These are phyloP conservation scores for Sicyos edulis DNA, from an alignment of 306 rosid species.

Conservation along the genomic window DNA sequence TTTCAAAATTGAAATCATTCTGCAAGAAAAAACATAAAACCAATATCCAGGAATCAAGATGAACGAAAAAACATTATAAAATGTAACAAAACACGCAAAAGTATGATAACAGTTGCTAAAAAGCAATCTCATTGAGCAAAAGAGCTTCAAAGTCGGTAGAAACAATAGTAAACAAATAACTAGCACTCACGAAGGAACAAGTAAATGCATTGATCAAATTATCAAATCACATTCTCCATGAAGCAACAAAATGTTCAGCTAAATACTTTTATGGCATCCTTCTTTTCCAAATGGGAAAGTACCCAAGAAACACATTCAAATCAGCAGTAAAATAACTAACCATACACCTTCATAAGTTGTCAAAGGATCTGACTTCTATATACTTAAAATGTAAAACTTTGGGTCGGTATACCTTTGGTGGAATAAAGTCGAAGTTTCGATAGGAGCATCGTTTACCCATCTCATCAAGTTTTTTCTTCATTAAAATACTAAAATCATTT, in stretches of 20 bases:
- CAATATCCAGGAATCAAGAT: conserved; percentile 2
- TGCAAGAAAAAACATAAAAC: conserved; percentile 31
- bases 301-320: not conserved
- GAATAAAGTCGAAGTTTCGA: conserved; percentile 72
- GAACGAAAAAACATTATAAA: not conserved
- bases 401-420: conserved; percentile 53
- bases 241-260: not conserved
- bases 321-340: not conserved
- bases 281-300: not conserved
- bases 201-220: not conserved
- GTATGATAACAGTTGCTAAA: not conserved
- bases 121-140: conserved; percentile 5
- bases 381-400: not conserved
- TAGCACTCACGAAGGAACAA: not conserved
- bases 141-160: not conserved
- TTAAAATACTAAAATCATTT: conserved; percentile 73
- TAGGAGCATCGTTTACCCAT: conserved; percentile 63
- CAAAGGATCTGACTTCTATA: not conserved
- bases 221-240: not conserved
- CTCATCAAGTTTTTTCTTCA: conserved; percentile 80
- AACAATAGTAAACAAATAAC: conserved; percentile 7
- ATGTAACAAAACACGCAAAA: not conserved
- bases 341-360: not conserved
- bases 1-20: conserved; percentile 84
- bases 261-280: not conserved